Evolutionary conservation across 495 filamentous ascomycete species (phyloP).

Genomic region (Aspergillus panamensis): DNA sequence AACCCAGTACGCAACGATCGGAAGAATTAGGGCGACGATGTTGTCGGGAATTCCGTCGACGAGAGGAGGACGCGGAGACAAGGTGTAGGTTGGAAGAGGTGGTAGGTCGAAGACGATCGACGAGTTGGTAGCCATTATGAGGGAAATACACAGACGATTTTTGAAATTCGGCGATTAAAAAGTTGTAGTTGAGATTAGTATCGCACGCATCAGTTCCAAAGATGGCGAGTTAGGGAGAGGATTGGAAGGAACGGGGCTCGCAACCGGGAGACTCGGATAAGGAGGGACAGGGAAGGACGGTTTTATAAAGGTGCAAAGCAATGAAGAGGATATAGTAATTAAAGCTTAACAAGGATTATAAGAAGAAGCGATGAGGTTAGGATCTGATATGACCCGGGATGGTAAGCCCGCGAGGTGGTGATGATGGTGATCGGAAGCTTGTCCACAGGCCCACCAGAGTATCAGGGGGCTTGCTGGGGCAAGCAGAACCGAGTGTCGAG

Average conservation of each 20-base stretch:
- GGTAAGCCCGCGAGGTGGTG: conserved; percentile 8
- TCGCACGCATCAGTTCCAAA: conserved; percentile 13
- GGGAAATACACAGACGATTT: conserved; percentile 4
- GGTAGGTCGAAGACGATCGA: conserved; percentile 56
- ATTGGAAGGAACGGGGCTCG: not conserved
- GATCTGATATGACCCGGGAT: not conserved
- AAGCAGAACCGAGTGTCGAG: not conserved
- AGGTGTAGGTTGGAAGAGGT: conserved; percentile 70
- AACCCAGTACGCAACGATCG: conserved; percentile 85
- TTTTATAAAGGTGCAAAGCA: conserved; percentile 4
- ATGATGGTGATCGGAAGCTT: conserved; percentile 8
- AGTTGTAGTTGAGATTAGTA: not conserved
- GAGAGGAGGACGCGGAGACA: conserved; percentile 63
- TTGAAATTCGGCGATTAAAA: conserved; percentile 8
- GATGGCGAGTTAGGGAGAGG: not conserved
- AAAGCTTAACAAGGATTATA: not conserved
- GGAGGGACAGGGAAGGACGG: not conserved
- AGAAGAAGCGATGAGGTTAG: not conserved
- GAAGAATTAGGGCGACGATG: conserved; percentile 66
- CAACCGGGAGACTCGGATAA: not conserved
- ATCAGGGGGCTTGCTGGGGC: conserved; percentile 8
- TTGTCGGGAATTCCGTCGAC: conserved; percentile 77
- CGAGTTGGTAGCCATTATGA: conserved; percentile 40
- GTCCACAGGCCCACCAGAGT: conserved; percentile 11
- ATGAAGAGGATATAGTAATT: not conserved